Base-by-base conservation (phyloP, 2,329 filamentous ascomycete genomes). In the Microascus cirrosus region DNA sequence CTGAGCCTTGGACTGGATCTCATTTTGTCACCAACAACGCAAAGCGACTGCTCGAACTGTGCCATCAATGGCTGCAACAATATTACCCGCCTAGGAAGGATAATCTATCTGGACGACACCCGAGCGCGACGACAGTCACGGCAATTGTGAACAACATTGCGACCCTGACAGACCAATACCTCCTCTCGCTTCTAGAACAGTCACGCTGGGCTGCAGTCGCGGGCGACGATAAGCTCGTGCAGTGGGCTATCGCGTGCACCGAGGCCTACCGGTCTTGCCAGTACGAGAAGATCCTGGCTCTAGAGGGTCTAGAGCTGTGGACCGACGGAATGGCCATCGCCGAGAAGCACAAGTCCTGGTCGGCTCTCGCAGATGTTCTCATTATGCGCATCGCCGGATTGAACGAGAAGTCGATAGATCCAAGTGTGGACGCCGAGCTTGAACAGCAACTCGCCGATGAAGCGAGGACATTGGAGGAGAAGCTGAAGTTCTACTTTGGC, bases 1-100 rank as follows among this genome's bases (percentile, higher is more conserved):
- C 87, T 0, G 85, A 89, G 60, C 88, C 92, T 52, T 99, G 94
- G 94, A 96, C 92, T 0, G 91, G 89, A 18, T 83, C 81, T 62
- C 70, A 74, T 51, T 82, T 78, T 61, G 74, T 85, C 58, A 79
- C 83, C 55, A 84, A 84, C 67, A 85, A 85, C 61, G 65, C 77
- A 13, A 81, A 82, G 65, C 81, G 82, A 20, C 75, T 85, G 18
- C 73, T 82, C 25, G 80, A 85, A 61, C 75, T 86, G 20, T 77
- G 77, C 45, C 74, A 78, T 28, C 75, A 78, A 59, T 83, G 80
- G 81, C 72, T 81, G 3, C 74, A 77, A 53, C 73, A 77, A 56
- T 72, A 78, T 61, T 74, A 73, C 25, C 63, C 63, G 35, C 35
- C 66, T 2, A 66, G 64, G 35, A 36, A 54, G 11, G 51, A 50